Base-by-base conservation (phyloP, 2,329 filamentous ascomycete species). In the Arthrobotrys musiformis region DNA sequence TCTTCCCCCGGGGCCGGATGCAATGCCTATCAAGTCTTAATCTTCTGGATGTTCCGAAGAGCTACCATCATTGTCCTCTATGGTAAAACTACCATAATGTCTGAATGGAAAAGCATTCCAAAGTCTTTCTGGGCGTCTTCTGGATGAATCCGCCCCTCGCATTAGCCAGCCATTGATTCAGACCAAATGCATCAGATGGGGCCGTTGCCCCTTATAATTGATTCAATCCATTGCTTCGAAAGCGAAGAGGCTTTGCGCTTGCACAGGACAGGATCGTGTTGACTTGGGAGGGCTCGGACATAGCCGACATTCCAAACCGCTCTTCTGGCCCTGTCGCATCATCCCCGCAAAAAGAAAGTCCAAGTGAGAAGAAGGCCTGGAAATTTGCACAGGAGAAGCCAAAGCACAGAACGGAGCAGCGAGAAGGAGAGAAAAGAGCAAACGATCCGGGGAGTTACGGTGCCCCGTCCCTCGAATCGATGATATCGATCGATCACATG, bases 121-220 rank as follows among this genome's bases (percentile, higher is more conserved):
- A 64, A 60, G 37, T 64, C 54, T 72, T 61, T 62, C 40, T 62
- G 58, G 35, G 35, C 30, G 33, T 30, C 26, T 62, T 62, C 40
- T 62, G 58, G 58, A 46, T 62, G 63, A 50, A 62, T 69, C 48
- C 70, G 70, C 70, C 63, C 63, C 70, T 75, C 70, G 54, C 61
- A 54, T 58, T 58, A 58, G 28, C 17, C 8, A 56, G 33, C 54
- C 54, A 40, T 66, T 68, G 70, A 66, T 73, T 61, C 61, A 73
- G 42, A 73, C 35, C 44, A 40, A 68, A 68, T 68, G 70, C 62
- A 50, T 40, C 61, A 22, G 30, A 72, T 64, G 68, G 58, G 26
- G 37, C 33, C 33, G 33, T 58, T 58, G 54, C 54, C 68, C 68
- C 62, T 70, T 72, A 72, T 56, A 62, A 72, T 72, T 61, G 58